Percentiles rank a stretch among this genome's conserved stretches.
phyloP scores from a whole-genome alignment of 345 rosid species.

The Camelina hispida region DNA sequence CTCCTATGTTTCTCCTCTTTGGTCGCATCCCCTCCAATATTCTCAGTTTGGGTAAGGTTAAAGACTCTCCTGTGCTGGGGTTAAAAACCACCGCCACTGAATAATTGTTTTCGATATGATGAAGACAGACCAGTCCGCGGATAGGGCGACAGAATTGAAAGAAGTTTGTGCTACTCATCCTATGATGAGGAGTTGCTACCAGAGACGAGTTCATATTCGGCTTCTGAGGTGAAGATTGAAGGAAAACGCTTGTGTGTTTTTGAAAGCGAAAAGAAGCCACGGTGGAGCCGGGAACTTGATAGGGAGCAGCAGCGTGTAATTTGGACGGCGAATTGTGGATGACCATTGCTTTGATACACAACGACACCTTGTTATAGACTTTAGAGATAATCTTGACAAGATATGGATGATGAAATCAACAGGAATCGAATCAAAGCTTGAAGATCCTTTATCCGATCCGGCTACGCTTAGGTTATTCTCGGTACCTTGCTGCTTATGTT shows the following conservation, averaged over 20 bases:
- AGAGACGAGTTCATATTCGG: neutral
- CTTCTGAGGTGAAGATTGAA: neutral
- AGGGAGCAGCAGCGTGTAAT: conserved; percentile 14
- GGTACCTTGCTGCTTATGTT: neutral
- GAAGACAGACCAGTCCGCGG: neutral
- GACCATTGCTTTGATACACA: conserved; percentile 31
- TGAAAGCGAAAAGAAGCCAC: neutral
- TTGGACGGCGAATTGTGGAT: neutral
- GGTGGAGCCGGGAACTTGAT: neutral
- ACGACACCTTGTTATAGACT: neutral
- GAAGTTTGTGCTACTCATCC: neutral
- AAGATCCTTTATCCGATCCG: neutral
- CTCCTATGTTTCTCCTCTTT: neutral
- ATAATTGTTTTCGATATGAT: neutral
- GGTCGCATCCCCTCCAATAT: neutral
- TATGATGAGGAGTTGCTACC: neutral
- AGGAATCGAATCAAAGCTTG: neutral
- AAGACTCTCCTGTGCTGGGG: conserved; percentile 1
- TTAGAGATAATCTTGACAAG: neutral
- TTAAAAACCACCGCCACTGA: neutral
- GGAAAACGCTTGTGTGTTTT: neutral
- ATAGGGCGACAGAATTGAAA: neutral
- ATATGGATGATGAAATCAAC: neutral
- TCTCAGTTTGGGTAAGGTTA: neutral
- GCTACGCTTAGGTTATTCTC: neutral